Evolutionary conservation across 139 green algal genomes (phyloP).

Genomic region (Raphidocelis subcapitata): DNA sequence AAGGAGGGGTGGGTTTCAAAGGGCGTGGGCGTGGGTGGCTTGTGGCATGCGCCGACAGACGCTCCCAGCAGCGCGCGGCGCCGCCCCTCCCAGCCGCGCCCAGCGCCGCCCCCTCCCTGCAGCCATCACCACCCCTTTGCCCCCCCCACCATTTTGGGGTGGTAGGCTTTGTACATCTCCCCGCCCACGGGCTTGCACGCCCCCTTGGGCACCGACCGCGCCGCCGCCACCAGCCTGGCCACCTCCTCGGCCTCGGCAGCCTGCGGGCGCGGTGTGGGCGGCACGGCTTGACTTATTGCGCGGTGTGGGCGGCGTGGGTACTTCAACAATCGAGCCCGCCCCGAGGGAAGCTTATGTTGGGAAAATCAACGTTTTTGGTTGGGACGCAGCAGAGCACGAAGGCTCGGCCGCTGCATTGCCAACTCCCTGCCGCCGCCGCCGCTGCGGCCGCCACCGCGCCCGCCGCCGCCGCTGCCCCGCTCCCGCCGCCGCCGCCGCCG

Average conservation of each 20-base stretch:
- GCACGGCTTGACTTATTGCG: not conserved
- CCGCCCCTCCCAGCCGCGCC: too few relatives aligned
- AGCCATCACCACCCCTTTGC: too few relatives aligned
- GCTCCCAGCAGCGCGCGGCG: not conserved
- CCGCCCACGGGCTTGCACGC: conserved; percentile 79
- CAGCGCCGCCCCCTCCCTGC: too few relatives aligned
- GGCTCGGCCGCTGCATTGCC: too few relatives aligned
- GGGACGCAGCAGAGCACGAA: too few relatives aligned
- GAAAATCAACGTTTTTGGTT: too few relatives aligned
- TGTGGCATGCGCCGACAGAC: too few relatives aligned
- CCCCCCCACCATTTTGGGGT: conserved; percentile 73
- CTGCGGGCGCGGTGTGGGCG: conserved; percentile 20
- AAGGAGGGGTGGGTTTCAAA: too few relatives aligned
- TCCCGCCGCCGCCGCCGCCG: not conserved
- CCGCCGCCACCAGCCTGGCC: conserved; percentile 49
- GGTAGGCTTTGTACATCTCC: conserved; percentile 86
- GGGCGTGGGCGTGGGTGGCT: not conserved
- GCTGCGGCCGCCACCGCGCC: not conserved
- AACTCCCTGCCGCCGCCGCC: too few relatives aligned
- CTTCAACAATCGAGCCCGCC: not conserved
- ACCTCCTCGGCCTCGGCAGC: conserved; percentile 74
- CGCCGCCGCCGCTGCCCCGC: not conserved
- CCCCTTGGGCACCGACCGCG: conserved; percentile 69
- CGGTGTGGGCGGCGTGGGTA: not conserved
- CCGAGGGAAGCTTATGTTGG: too few relatives aligned